Conservation (phyloP, 2,329 filamentous ascomycete genomes). For the Alternaria metachromatica region DNA sequence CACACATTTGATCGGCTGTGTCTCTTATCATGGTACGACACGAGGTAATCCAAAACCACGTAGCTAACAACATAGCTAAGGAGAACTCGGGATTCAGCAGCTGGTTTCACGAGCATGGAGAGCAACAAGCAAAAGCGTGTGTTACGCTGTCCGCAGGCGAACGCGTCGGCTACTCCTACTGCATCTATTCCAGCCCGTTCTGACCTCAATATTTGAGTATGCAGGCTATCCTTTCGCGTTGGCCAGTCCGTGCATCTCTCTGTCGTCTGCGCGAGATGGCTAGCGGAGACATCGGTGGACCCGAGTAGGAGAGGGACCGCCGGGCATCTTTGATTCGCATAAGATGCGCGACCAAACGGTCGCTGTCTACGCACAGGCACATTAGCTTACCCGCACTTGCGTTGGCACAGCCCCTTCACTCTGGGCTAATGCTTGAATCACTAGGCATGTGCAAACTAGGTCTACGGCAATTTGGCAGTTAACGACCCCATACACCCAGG, state of each 20-base stretch:
- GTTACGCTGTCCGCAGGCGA: neutral
- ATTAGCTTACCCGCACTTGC: neutral
- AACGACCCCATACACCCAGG: neutral
- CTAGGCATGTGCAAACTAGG: neutral
- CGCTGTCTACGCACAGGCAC: neutral
- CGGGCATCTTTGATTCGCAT: neutral
- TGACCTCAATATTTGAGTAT: no score
- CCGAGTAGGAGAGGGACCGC: neutral
- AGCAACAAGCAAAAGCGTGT: neutral
- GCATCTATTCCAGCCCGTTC: no score
- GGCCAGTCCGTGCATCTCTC: neutral
- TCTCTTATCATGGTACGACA: neutral
- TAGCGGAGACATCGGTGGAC: neutral
- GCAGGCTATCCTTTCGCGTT: no score
- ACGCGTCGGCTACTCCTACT: no score
- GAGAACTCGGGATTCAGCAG: neutral
- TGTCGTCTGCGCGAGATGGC: neutral
- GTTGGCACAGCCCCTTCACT: neutral
- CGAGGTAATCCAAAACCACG: neutral
- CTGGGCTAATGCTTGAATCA: neutral
- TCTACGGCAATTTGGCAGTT: neutral
- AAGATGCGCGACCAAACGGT: neutral
- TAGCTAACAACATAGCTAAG: neutral
- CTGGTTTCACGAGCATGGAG: neutral
- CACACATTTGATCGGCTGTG: neutral